Conservation (phyloP, 1,284 basidiomycete species). For the Takashimella tepidaria region DNA sequence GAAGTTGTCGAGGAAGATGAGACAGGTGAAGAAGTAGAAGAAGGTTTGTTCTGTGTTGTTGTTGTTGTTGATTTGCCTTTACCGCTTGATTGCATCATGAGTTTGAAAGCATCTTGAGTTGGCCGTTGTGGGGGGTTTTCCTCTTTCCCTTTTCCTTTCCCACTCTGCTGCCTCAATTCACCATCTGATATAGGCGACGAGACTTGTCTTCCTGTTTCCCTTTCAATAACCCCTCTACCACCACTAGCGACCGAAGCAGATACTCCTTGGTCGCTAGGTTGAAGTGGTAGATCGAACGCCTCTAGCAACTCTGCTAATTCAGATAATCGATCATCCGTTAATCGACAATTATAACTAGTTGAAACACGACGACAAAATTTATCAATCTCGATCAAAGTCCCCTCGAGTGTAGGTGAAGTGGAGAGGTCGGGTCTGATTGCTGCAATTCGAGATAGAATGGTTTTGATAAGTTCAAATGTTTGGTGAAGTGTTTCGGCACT, state of each 20-base stretch:
- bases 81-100: conserved; percentile 21
- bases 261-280: conserved; percentile 41
- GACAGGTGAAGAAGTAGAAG: background rate
- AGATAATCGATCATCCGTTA: conserved; percentile 44
- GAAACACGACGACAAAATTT: conserved; percentile 41
- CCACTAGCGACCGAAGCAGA: conserved; percentile 23
- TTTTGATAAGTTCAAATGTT: conserved; percentile 72
- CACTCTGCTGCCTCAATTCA: background rate
- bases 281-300: conserved; percentile 33
- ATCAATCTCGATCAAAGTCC: conserved; percentile 39
- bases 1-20: background rate
- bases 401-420: conserved; percentile 23
- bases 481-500: conserved; percentile 76
- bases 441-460: conserved; percentile 58
- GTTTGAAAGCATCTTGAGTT: conserved; percentile 40
- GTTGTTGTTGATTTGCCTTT: background rate
- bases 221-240: conserved; percentile 2
- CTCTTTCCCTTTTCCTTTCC: background rate
- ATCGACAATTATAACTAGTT: conserved; percentile 39
- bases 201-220: background rate
- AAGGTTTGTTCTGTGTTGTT: background rate
- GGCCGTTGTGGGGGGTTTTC: conserved; percentile 1
- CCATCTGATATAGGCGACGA: background rate
- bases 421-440: conserved; percentile 28
- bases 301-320: conserved; percentile 44